Base-by-base conservation (phyloP, 2,329 filamentous ascomycete genomes). In the Ophiosphaerella korrae region DNA sequence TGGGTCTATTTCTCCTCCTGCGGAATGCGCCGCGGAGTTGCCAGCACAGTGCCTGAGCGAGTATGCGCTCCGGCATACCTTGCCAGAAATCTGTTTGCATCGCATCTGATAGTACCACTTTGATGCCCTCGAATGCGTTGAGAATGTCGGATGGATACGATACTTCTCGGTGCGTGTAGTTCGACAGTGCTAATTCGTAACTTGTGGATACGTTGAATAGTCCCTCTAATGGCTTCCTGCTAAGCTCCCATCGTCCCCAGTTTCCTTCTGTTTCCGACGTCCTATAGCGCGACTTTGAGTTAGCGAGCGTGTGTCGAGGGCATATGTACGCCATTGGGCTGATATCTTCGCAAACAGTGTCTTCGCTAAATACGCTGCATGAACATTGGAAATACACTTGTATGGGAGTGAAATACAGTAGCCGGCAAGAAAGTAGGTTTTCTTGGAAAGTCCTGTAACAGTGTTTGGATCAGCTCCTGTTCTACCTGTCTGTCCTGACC, bases 31-130 rank as follows among this genome's bases (percentile, higher is more conserved):
- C 45, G 9, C 21, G 38, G 14, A 40, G n/a, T 29, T 39, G 38
- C 45, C 45, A 48, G 41, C 41, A 44, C 12, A 53, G 29, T 8
- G 50, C 50, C 14, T 48, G 41, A 14, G 42, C 31, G 9, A 53
- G 26, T 16, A 50, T 35, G 11, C 32, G 40, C 23, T 53, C 50
- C n/a, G 50, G 50, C 7, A 53, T 34, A 6, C 50, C 50, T 23
- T 44, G 41, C 39, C 39, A 48, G 24, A 53, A 53, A 9, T 40
- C 41, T 7, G 46, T 50, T n/a, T 38, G 9, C 37, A 53, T 37
- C 6, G 51, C 31, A 14, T 50, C 42, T 2, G 29, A 32, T 13
- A 54, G 24, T 1, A 54, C 35, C 6, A 33, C 47, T 41, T 31
- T 38, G 13, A 48, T 36, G 6, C 51, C 51, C 9, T 47, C 42